Evolutionary conservation across 2,329 filamentous ascomycete genomes (phyloP).

Genomic region (Talaromyces sp.): DNA sequence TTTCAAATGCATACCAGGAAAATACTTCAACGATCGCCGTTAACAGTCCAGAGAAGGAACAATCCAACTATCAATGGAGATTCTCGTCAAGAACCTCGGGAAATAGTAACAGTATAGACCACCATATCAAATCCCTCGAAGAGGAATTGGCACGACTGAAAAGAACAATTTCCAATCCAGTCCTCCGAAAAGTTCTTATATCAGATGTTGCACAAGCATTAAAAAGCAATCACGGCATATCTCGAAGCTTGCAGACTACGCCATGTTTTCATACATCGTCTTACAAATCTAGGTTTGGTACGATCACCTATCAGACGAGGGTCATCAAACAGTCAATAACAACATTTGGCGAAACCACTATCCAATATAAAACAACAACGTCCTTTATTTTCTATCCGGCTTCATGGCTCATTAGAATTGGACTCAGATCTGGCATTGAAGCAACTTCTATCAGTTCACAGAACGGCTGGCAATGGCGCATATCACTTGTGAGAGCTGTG

Average conservation of each 20-base stretch:
- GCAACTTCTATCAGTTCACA: background rate
- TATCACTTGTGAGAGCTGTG: slow-evolving; percentile 1
- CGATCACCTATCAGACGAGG: background rate
- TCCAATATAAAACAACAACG: slow-evolving; percentile 2
- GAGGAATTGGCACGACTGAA: background rate
- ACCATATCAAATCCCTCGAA: slow-evolving; percentile 4
- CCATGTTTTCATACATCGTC: background rate
- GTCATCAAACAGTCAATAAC: background rate
- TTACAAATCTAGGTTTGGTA: slow-evolving; percentile 1
- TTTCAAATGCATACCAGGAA: background rate
- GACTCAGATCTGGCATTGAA: slow-evolving; percentile 5
- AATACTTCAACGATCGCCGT: background rate
- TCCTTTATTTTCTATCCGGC: slow-evolving; percentile 5
- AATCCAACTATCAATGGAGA: slow-evolving; percentile 1
- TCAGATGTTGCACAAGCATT: background rate
- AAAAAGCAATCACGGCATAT: background rate
- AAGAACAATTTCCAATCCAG: background rate
- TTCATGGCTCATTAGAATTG: slow-evolving; percentile 5
- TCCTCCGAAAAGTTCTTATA: background rate
- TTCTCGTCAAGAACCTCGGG: background rate
- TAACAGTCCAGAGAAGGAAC: background rate
- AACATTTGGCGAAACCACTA: background rate
- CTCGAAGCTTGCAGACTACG: background rate
- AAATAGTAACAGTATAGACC: background rate
- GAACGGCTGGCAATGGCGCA: slow-evolving; percentile 2